phyloP scores from a whole-genome alignment of 257 asterid genomes.

The Nicotiana noctiflora region DNA sequence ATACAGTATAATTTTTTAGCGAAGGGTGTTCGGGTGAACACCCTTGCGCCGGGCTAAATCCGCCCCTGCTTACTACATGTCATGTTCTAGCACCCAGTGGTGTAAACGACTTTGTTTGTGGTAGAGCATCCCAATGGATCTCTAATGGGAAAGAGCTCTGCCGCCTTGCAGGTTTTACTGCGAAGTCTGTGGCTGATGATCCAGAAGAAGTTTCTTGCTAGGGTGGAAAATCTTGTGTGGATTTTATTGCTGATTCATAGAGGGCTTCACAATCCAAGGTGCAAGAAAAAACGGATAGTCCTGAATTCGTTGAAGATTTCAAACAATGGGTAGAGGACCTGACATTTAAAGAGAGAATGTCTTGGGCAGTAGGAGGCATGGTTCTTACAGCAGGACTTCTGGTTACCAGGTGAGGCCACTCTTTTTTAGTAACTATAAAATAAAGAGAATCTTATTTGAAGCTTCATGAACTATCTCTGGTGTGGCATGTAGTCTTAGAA shows the following conservation, averaged over 20 bases:
- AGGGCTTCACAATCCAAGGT: slow-evolving; percentile 42
- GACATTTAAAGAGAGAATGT: too few species aligned
- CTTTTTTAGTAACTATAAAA: too few species aligned
- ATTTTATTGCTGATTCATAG: slow-evolving; percentile 60
- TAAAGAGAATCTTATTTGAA: neutral
- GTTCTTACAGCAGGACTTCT: too few species aligned
- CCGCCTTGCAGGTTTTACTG: slow-evolving; percentile 78
- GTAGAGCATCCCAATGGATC: slow-evolving; percentile 92
- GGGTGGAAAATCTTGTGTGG: slow-evolving; percentile 78
- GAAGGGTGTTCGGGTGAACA: too few species aligned
- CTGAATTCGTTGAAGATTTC: too few species aligned
- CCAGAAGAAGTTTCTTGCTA: slow-evolving; percentile 59
- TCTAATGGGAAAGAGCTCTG: slow-evolving; percentile 98
- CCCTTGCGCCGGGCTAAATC: too few species aligned
- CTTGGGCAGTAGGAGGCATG: too few species aligned
- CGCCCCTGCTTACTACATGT: slow-evolving; percentile 8
- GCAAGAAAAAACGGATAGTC: slow-evolving; percentile 26
- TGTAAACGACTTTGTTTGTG: slow-evolving; percentile 77
- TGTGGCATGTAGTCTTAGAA: neutral
- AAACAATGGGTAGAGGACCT: too few species aligned
- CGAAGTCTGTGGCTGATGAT: slow-evolving; percentile 43
- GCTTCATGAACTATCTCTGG: neutral
- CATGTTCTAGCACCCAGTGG: slow-evolving; percentile 96
- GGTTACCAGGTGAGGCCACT: too few species aligned
- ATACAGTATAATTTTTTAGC: too few species aligned